phyloP scores from a whole-genome alignment of 2,329 filamentous ascomycete species.

The Ophiostoma pallidulum region DNA sequence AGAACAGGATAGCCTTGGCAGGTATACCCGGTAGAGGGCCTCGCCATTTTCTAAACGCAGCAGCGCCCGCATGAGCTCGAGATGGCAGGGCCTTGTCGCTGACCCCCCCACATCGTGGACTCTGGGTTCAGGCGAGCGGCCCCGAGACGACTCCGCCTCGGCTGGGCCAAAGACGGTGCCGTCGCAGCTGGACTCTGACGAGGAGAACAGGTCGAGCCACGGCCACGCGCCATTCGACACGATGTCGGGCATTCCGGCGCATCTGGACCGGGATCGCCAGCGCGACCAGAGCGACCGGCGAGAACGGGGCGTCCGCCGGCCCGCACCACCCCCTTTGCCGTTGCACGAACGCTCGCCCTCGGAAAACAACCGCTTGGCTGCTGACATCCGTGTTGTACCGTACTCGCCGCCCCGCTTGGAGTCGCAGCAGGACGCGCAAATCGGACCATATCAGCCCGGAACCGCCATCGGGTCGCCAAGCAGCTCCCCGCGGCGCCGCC shows the following conservation, averaged over 20 bases:
- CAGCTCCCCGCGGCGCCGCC: constrained; percentile 6
- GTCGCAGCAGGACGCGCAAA: constrained; percentile 7
- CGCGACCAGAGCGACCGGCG: not conserved
- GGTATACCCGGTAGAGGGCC: not conserved
- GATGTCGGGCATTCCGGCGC: constrained; percentile 13
- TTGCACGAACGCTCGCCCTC: constrained; percentile 32
- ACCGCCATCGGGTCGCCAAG: not conserved
- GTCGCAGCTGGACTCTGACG: not conserved
- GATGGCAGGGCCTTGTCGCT: constrained; percentile 9
- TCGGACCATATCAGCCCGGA: not conserved
- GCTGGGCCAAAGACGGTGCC: constrained; percentile 8
- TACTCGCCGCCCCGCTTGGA: constrained; percentile 37
- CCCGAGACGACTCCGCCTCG: constrained; percentile 4
- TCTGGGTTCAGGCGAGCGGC: not conserved
- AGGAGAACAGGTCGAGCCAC: not conserved
- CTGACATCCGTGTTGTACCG: constrained; percentile 38
- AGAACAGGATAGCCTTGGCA: not conserved
- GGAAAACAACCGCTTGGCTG: constrained; percentile 31
- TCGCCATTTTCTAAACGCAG: not conserved
- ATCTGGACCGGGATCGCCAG: constrained; percentile 8
- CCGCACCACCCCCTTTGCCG: constrained; percentile 26
- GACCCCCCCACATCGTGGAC: constrained; percentile 9
- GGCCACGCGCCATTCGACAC: not conserved
- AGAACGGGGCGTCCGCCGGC: constrained; percentile 7
- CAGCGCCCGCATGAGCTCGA: constrained; percentile 7